A percentile compares a stretch with the other conserved stretches of the same genome.
Evolutionary conservation across 805 yeast genomes (phyloP).

Genomic region (Pichia scutulata): DNA sequence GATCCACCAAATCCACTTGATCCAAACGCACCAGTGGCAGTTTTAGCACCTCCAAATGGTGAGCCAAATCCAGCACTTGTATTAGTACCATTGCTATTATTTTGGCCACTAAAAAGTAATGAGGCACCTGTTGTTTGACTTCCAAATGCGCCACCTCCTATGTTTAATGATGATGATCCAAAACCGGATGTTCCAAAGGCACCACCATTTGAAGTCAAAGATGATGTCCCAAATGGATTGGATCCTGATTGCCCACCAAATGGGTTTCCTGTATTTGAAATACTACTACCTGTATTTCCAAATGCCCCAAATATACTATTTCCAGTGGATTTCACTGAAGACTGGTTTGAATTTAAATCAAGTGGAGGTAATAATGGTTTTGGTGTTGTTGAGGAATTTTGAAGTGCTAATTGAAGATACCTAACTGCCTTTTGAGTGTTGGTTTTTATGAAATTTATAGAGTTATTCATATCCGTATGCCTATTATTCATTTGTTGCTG

Average conservation of each 20-base stretch:
- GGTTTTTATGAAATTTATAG: conserved; percentile 30
- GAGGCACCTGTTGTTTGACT: not conserved
- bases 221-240: conserved; percentile 20
- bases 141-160: conserved; percentile 7
- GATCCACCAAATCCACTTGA: conserved; percentile 15
- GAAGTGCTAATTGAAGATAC: conserved; percentile 42
- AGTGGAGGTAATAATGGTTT: conserved; percentile 25
- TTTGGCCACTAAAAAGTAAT: not conserved
- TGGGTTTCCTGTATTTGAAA: conserved; percentile 3
- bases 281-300: not conserved
- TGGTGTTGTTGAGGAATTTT: conserved; percentile 16
- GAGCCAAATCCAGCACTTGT: not conserved
- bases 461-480: conserved; percentile 38
- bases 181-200: conserved; percentile 4
- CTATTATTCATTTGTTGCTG: conserved; percentile 36
- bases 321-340: not conserved
- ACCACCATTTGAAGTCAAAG: not conserved
- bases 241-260: conserved; percentile 12
- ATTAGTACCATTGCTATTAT: not conserved
- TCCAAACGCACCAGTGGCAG: conserved; percentile 3
- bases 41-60: not conserved
- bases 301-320: conserved; percentile 6
- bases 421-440: conserved; percentile 48
- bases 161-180: not conserved
- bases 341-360: not conserved